These are phyloP conservation scores for Cercophora scortea DNA, from an alignment of 495 filamentous ascomycete species.

Conservation along the genomic window DNA sequence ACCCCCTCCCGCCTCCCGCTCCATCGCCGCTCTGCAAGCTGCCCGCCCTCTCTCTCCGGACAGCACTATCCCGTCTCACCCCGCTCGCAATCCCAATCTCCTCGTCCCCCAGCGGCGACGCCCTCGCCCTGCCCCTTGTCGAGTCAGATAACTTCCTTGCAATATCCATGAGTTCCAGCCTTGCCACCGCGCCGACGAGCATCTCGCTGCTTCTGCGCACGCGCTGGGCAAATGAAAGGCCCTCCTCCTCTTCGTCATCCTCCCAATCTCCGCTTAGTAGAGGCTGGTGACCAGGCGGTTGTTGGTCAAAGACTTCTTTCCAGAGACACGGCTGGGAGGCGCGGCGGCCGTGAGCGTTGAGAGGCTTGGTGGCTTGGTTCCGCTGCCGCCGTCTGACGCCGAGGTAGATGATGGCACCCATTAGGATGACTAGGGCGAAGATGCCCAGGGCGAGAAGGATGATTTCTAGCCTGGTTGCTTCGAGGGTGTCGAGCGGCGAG, in stretches of 20 bases:
- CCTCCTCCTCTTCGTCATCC: not conserved
- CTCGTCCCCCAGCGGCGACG: not conserved
- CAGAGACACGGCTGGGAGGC: conserved; percentile 12
- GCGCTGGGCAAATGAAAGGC: not conserved
- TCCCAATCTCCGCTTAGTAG: not conserved
- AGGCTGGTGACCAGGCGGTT: conserved; percentile 2
- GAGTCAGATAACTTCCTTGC: conserved; percentile 1
- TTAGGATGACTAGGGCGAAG: conserved; percentile 5
- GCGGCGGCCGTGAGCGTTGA: not conserved
- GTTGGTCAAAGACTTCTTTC: conserved; percentile 6
- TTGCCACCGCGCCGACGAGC: conserved; percentile 1
- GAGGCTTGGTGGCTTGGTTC: not conserved
- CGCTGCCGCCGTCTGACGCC: conserved; percentile 2
- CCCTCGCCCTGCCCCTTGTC: not conserved
- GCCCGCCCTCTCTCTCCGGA: not conserved
- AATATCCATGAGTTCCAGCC: conserved; percentile 8
- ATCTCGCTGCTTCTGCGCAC: conserved; percentile 7
- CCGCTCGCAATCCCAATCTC: not conserved
- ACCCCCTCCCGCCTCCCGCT: not conserved
- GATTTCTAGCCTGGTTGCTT: conserved; percentile 10
- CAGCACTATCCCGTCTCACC: not conserved
- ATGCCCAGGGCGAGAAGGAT: conserved; percentile 9
- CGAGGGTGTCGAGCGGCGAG: not conserved
- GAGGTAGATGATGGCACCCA: conserved; percentile 5
- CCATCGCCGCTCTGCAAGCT: not conserved